Conservation (phyloP, 306 rosid genomes). For the Medicago lupulina region DNA sequence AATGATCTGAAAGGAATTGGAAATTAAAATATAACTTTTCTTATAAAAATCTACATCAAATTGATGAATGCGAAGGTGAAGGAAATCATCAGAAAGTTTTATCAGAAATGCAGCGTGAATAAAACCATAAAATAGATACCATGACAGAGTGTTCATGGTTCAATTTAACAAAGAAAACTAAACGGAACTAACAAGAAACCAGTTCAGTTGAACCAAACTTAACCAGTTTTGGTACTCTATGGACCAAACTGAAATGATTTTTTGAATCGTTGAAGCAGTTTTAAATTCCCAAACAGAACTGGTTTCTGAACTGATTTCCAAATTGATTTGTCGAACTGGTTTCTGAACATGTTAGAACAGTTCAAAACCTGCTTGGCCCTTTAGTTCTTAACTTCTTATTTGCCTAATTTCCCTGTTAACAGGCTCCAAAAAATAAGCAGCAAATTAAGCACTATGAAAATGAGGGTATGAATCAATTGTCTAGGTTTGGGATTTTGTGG, state of each 20-base stretch:
- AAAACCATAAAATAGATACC: conserved; percentile 36
- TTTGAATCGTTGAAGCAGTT: neutral
- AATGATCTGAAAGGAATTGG: conserved; percentile 11
- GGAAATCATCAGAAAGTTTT: conserved; percentile 30
- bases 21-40: neutral
- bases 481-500: neutral
- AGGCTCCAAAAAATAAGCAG: conserved; percentile 12
- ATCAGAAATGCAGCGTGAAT: conserved; percentile 42
- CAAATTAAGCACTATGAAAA: neutral
- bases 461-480: neutral
- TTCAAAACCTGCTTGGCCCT: neutral
- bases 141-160: neutral
- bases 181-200: neutral
- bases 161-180: neutral
- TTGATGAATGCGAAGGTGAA: neutral
- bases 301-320: neutral
- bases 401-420: neutral
- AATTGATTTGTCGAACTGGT: neutral
- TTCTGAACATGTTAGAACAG: neutral
- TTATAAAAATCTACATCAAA: neutral
- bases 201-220: neutral
- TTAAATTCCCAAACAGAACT: neutral
- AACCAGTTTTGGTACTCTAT: neutral
- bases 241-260: neutral
- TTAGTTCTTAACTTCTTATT: neutral